Conservation (phyloP, 345 rosid genomes). For the Erysimum cheiranthoides region DNA sequence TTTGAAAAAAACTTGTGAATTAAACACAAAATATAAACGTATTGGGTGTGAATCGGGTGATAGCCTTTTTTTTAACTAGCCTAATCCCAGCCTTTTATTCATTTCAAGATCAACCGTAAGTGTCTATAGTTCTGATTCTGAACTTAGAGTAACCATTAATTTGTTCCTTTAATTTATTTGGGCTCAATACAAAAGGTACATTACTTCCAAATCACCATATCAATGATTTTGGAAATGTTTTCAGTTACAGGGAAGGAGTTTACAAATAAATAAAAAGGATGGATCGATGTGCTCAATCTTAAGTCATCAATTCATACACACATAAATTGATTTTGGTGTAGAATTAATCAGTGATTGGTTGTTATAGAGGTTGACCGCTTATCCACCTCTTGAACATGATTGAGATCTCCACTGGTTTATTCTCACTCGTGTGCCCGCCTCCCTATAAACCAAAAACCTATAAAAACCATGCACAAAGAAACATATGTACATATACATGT, state of each 20-base stretch:
- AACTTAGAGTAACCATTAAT: too few relatives aligned
- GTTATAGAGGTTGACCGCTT: constrained; percentile 33
- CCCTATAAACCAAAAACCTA: constrained; percentile 49
- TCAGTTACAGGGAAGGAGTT: not conserved
- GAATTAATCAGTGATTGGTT: not conserved
- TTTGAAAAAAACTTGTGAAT: too few relatives aligned
- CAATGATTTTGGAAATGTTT: not conserved
- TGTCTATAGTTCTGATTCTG: too few relatives aligned
- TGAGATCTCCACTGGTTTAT: constrained; percentile 53
- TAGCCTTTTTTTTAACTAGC: too few relatives aligned
- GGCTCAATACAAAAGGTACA: not conserved
- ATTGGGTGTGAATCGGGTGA: not conserved
- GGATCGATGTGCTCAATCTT: not conserved
- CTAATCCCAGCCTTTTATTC: too few relatives aligned
- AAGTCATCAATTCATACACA: not conserved
- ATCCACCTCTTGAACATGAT: constrained; percentile 49
- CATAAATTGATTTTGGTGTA: not conserved
- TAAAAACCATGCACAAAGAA: not conserved
- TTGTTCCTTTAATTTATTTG: too few relatives aligned
- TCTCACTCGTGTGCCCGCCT: constrained; percentile 63
- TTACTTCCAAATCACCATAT: not conserved
- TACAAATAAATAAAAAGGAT: not conserved
- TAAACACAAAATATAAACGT: too few relatives aligned
- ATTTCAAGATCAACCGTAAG: too few relatives aligned
- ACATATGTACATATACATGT: not conserved